Percentiles rank a stretch among this genome's conserved stretches.
Evolutionary conservation across 2,329 filamentous ascomycete genomes (phyloP).

Genomic region (Paramyrothecium roridum): DNA sequence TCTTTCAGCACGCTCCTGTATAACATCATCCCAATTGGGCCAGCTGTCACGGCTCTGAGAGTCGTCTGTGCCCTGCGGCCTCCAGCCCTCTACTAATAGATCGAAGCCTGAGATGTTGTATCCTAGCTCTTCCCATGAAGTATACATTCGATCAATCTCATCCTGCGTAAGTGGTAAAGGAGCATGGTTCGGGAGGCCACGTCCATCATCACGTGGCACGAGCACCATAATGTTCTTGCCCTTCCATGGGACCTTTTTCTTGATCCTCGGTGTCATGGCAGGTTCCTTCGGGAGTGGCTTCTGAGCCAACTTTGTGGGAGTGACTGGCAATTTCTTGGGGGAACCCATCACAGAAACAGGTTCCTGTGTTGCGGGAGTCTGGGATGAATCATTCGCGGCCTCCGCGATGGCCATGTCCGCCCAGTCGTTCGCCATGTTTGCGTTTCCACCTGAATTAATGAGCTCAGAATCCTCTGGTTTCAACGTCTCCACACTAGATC

Average conservation of each 20-base stretch:
- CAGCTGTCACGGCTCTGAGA: conserved; percentile 67
- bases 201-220: conserved; percentile 64
- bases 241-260: conserved; percentile 72
- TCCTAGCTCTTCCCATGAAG: conserved; percentile 65
- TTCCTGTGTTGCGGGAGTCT: conserved; percentile 19
- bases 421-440: conserved; percentile 28
- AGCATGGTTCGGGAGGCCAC: conserved; percentile 54
- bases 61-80: conserved; percentile 34
- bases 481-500: conserved; percentile 56
- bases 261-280: conserved; percentile 52
- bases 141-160: conserved; percentile 60
- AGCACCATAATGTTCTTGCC: conserved; percentile 72
- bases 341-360: conserved; percentile 20
- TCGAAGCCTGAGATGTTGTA: conserved; percentile 70
- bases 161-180: conserved; percentile 51
- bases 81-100: conserved; percentile 45
- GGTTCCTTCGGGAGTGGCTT: conserved; percentile 35
- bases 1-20: conserved; percentile 48
- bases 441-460: conserved; percentile 22
- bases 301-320: conserved; percentile 30
- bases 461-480: conserved; percentile 28
- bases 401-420: conserved; percentile 22
- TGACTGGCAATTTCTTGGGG: conserved; percentile 21
- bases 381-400: conserved; percentile 20
- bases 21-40: conserved; percentile 60